Evolutionary conservation across 2,329 filamentous ascomycete genomes (phyloP), one percentile per base, ranked within the genome.

Genomic region (Pseudocercospora musae): DNA sequence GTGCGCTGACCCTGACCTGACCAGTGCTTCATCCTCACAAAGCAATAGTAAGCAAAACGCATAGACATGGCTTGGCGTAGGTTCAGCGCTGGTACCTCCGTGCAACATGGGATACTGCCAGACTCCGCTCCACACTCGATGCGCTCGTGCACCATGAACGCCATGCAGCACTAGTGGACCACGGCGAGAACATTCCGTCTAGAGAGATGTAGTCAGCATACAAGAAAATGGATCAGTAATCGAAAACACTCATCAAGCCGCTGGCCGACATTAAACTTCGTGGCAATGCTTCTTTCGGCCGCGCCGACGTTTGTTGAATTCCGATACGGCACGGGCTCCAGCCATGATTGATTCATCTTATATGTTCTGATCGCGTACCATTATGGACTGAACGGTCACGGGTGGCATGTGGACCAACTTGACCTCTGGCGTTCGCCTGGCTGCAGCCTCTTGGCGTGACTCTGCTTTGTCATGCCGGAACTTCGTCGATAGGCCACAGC

Each of bases 401-500:
- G 15, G 10, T 37, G n/a, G 33, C 33, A n/a, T 15, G 33, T 37
- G 15, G 33, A 8, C 13, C 33, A 37, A 15, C 33, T 2, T 15
- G 33, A 37, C 15, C 6, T n/a, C n/a, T 37, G 33, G 15, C n/a
- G 33, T 37, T 37, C 33, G 13, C 33, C 3, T 37, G 33, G 33
- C 33, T 37, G 33, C 15, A 37, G 33, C 33, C 11, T 37, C 33
- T 37, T 37, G 33, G 33, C 33, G 33, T 37, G 33, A 37, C 33
- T 37, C 13, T 37, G 33, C 33, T 37, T 37, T 37, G 33, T 37
- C 33, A 37, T 37, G 33, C 33, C 15, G 13, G 25, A 37, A 37
- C 33, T 37, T n/a, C 31, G 66, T 33, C 73, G 76, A 23, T 10
- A 69, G 62, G 73, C 77, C 37, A 78, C 63, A 2, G 68, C 75